Evolutionary conservation across 2,329 filamentous ascomycete genomes (phyloP).

Genomic region (Tolypocladium tropicale): DNA sequence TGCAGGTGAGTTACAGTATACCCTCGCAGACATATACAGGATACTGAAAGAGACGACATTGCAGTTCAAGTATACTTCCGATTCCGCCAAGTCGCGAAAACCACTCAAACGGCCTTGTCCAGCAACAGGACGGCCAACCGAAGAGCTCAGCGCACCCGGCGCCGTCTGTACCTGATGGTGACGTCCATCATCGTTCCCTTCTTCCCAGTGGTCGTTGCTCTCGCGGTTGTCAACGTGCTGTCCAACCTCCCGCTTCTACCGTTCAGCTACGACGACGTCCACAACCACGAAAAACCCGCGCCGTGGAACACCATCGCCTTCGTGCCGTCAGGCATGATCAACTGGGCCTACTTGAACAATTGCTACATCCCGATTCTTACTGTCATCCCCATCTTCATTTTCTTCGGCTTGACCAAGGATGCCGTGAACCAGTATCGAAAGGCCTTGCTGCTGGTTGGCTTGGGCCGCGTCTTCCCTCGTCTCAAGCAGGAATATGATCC

Average conservation of each 20-base stretch:
- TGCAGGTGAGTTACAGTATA: conserved; percentile 30
- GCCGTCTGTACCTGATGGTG: conserved; percentile 46
- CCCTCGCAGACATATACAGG: neutral
- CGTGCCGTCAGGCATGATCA: conserved; percentile 27
- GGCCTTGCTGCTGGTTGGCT: conserved; percentile 26
- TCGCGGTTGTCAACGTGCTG: conserved; percentile 30
- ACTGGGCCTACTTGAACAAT: conserved; percentile 30
- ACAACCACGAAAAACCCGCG: conserved; percentile 22
- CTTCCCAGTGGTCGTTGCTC: conserved; percentile 33
- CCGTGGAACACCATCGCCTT: conserved; percentile 39
- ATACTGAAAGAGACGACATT: neutral
- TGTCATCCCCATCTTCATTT: conserved; percentile 36
- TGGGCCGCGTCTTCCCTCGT: conserved; percentile 32
- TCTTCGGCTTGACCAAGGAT: conserved; percentile 47
- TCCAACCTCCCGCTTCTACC: conserved; percentile 15
- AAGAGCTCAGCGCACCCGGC: conserved; percentile 36
- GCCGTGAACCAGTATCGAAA: conserved; percentile 38
- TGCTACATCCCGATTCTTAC: conserved; percentile 39
- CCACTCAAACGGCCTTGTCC: conserved; percentile 27
- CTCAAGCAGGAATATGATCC: conserved; percentile 30
- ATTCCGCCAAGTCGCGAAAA: conserved; percentile 34
- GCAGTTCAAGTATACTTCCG: conserved; percentile 36
- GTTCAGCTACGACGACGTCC: conserved; percentile 33
- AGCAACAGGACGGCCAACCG: conserved; percentile 28
- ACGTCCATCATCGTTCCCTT: conserved; percentile 41